Evolutionary conservation across 177 flowering plant genomes (phyloP).

Genomic region (Vitis hybrid): DNA sequence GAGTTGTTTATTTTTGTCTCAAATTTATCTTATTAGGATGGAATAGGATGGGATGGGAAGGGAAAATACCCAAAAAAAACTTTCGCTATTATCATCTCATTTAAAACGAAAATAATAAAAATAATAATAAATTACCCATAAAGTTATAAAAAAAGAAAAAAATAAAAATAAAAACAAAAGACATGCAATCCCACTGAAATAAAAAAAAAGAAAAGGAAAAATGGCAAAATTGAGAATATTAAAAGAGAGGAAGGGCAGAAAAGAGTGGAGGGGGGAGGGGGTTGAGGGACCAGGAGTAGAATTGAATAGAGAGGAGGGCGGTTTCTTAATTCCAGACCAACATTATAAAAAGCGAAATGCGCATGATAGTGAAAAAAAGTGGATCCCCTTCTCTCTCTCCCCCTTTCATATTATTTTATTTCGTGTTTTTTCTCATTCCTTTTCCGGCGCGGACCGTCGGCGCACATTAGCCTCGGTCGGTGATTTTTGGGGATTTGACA

Average conservation of each 20-base stretch:
- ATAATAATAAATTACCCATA: no score
- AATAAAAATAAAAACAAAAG: no score
- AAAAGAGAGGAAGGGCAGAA: neutral
- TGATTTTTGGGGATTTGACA: neutral
- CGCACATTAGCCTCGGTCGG: constrained; percentile 16
- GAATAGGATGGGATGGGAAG: no score
- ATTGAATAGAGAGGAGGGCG: constrained; percentile 2
- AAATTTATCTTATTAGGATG: no score
- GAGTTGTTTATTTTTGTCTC: no score
- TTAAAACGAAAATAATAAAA: no score
- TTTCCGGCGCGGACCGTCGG: constrained; percentile 24
- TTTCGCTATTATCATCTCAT: no score
- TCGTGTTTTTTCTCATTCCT: neutral
- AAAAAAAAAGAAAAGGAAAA: neutral
- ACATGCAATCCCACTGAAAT: neutral
- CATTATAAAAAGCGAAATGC: constrained; percentile 6
- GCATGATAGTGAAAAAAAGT: neutral
- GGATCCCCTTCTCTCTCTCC: neutral
- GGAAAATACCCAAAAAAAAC: no score
- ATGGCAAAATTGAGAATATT: constrained; percentile 19
- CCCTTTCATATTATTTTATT: neutral
- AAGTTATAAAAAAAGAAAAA: no score
- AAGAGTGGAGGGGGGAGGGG: neutral
- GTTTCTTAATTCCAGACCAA: constrained; percentile 35
- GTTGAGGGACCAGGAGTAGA: constrained; percentile 7